A percentile compares a stretch with the other conserved stretches of the same genome.
These are phyloP conservation scores for Davidsoniella virescens DNA, from an alignment of 2,329 filamentous ascomycete genomes.

Conservation along the genomic window DNA sequence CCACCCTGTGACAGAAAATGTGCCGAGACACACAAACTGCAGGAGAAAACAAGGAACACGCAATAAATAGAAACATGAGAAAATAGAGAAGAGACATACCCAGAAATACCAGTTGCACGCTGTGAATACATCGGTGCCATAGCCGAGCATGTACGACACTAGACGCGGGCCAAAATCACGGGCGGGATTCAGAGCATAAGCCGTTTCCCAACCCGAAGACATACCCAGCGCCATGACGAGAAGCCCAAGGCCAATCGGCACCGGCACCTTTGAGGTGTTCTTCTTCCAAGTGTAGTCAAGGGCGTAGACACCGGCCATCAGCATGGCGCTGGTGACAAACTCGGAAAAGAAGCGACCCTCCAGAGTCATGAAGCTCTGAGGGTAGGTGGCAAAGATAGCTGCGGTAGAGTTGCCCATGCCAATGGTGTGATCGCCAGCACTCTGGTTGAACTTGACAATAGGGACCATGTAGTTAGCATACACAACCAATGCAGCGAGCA, in stretches of 20 bases:
- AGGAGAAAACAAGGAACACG: slow-evolving; percentile 6
- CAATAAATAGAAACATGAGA: not conserved
- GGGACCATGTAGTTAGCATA: slow-evolving; percentile 49
- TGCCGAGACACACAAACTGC: not conserved
- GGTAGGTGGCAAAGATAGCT: slow-evolving; percentile 60
- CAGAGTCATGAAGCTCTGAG: slow-evolving; percentile 49
- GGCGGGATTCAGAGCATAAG: slow-evolving; percentile 59
- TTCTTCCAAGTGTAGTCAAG: slow-evolving; percentile 37
- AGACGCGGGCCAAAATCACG: slow-evolving; percentile 56
- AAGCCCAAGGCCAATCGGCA: slow-evolving; percentile 51
- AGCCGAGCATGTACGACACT: slow-evolving; percentile 50
- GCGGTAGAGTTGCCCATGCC: slow-evolving; percentile 42
- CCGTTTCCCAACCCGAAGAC: slow-evolving; percentile 62
- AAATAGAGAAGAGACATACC: slow-evolving; percentile 21
- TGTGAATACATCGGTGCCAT: slow-evolving; percentile 49
- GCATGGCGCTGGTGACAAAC: slow-evolving; percentile 48
- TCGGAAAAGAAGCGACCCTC: slow-evolving; percentile 57
- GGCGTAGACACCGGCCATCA: slow-evolving; percentile 59
- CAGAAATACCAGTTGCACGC: slow-evolving; percentile 58
- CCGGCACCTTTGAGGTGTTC: slow-evolving; percentile 35
- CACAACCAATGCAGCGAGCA: slow-evolving; percentile 42
- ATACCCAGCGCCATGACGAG: slow-evolving; percentile 60
- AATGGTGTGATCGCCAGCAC: slow-evolving; percentile 43
- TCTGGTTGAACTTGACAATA: slow-evolving; percentile 48
- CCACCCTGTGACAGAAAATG: slow-evolving; percentile 2